These are phyloP conservation scores for Trichosporon coremiiforme DNA, from an alignment of 1,284 basidiomycete genomes.

Conservation along the genomic window DNA sequence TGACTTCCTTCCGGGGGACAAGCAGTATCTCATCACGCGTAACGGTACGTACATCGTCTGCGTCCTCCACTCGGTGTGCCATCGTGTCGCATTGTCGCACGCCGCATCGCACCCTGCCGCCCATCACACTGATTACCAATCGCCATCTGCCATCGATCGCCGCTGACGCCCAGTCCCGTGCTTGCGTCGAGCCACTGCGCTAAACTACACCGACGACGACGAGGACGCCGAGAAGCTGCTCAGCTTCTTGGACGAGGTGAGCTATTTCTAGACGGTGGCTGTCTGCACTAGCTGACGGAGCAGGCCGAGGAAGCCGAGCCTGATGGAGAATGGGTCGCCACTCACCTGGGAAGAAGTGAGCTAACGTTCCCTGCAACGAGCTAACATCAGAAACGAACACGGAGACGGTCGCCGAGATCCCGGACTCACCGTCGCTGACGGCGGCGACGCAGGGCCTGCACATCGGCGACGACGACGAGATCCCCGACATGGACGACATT, in stretches of 20 bases:
- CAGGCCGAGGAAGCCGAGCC: constrained; percentile 52
- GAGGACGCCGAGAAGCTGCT: constrained; percentile 90
- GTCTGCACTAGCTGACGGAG: constrained; percentile 3
- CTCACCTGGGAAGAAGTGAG: constrained; percentile 56
- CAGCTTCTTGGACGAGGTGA: constrained; percentile 57
- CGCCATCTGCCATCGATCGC: background rate
- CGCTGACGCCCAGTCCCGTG: constrained; percentile 69
- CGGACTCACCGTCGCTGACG: constrained; percentile 43
- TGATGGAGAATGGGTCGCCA: constrained; percentile 60
- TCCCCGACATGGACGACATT: constrained; percentile 84
- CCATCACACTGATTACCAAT: constrained; percentile 9
- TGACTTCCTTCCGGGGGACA: constrained; percentile 90
- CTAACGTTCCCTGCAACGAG: too few relatives aligned
- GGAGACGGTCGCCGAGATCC: constrained; percentile 51
- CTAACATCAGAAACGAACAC: constrained; percentile 33
- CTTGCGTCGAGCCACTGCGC: constrained; percentile 81
- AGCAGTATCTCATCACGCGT: constrained; percentile 92
- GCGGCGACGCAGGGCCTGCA: constrained; percentile 56
- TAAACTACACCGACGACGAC: constrained; percentile 91
- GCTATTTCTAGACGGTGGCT: too few relatives aligned
- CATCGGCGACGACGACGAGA: constrained; percentile 60
- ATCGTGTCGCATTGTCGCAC: background rate
- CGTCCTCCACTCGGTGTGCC: constrained; percentile 4
- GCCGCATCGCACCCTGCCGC: constrained; percentile 4
- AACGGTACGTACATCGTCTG: constrained; percentile 61